These are phyloP conservation scores for Rhynchospora breviuscula DNA, from an alignment of 176 grass and related monocot genomes.

Conservation along the genomic window DNA sequence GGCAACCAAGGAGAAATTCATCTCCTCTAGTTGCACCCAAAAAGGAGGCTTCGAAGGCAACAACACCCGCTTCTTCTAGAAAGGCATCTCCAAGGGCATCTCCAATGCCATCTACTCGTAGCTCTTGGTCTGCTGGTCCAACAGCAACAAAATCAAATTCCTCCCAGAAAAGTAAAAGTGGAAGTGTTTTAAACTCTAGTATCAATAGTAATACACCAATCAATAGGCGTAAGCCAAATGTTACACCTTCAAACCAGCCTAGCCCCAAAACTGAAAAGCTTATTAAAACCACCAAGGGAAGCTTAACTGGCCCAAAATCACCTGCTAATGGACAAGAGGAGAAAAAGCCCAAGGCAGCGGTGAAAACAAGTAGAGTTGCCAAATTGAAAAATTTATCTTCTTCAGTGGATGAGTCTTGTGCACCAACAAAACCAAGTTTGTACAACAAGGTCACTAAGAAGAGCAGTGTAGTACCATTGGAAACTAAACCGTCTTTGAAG, in stretches of 20 bases:
- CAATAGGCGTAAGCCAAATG: slow-evolving; percentile 42
- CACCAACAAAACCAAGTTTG: slow-evolving; percentile 43
- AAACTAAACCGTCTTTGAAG: slow-evolving; percentile 66
- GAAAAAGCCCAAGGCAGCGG: slow-evolving; percentile 46
- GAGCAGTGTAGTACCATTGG: slow-evolving; percentile 88
- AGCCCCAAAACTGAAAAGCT: slow-evolving; percentile 45
- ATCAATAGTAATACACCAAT: slow-evolving; percentile 39
- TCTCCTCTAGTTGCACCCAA: slow-evolving; percentile 69
- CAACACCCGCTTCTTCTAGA: slow-evolving; percentile 36
- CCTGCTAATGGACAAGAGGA: slow-evolving; percentile 52
- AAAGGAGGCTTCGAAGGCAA: slow-evolving; percentile 64
- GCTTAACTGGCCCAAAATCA: slow-evolving; percentile 23
- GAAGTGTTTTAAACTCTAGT: slow-evolving; percentile 15
- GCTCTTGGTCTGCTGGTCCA: slow-evolving; percentile 74
- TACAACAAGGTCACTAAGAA: slow-evolving; percentile 85
- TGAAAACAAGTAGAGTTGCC: slow-evolving; percentile 38
- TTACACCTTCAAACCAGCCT: slow-evolving; percentile 39
- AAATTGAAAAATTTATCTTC: slow-evolving; percentile 48
- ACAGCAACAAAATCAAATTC: slow-evolving; percentile 59
- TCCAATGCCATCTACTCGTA: slow-evolving; percentile 50
- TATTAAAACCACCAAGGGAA: slow-evolving; percentile 55
- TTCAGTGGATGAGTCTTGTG: slow-evolving; percentile 47
- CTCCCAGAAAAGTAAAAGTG: slow-evolving; percentile 49
- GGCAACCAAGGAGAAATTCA: slow-evolving; percentile 64
- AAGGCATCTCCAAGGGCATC: slow-evolving; percentile 61